Evolutionary conservation across 2,329 filamentous ascomycete species (phyloP).

Genomic region (Cladophialophora yegresii): DNA sequence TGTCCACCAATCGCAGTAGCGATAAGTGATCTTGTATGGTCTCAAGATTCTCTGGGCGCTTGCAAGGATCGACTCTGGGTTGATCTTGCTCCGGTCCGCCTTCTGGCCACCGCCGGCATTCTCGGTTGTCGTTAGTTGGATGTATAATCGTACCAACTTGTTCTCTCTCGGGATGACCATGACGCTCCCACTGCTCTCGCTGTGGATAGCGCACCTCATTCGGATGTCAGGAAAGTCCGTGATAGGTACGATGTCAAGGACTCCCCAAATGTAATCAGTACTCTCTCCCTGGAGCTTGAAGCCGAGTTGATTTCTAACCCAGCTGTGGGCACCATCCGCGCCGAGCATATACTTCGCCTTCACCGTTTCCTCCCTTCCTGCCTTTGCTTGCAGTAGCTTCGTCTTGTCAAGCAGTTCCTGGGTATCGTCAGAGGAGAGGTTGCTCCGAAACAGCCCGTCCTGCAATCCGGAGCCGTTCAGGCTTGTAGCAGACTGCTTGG

Average conservation of each 20-base stretch:
- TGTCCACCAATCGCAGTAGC: constrained; percentile 68
- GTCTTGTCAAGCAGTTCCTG: constrained; percentile 52
- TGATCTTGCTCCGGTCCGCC: constrained; percentile 62
- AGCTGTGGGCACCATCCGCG: constrained; percentile 68
- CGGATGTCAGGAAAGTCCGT: constrained; percentile 64
- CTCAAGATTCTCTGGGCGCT: constrained; percentile 65
- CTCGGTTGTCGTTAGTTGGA: constrained; percentile 32
- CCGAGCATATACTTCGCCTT: constrained; percentile 58
- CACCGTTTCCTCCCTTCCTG: constrained; percentile 22
- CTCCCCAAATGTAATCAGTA: constrained; percentile 50
- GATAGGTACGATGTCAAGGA: constrained; percentile 55
- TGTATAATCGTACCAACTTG: constrained; percentile 59
- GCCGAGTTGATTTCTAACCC: constrained; percentile 62
- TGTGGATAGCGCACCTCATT: constrained; percentile 60
- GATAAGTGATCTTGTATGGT: constrained; percentile 67
- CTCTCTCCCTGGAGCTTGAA: constrained; percentile 60
- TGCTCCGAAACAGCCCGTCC: constrained; percentile 63
- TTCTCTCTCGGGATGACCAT: constrained; percentile 68
- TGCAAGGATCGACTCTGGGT: constrained; percentile 62
- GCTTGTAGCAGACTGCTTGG: constrained; percentile 46
- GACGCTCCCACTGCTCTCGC: constrained; percentile 57
- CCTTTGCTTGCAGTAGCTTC: constrained; percentile 54
- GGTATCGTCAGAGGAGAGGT: constrained; percentile 59
- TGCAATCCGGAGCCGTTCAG: constrained; percentile 40
- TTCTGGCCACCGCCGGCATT: constrained; percentile 38